Percentiles rank a stretch among this genome's conserved stretches.
These are phyloP conservation scores for Silybum marianum DNA, from an alignment of 129 eudicot genomes.

Conservation along the genomic window DNA sequence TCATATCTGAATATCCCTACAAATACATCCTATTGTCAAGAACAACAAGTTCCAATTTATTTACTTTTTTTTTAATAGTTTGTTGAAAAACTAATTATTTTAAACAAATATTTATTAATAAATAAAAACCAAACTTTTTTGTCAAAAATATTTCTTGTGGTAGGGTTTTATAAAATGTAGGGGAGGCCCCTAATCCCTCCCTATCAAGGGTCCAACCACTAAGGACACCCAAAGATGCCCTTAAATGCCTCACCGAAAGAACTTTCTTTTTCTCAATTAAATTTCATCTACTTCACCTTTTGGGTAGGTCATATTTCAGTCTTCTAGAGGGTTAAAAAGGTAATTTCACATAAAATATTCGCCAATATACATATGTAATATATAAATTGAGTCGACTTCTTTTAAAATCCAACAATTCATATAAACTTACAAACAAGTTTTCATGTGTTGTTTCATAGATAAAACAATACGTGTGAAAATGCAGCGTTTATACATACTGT, in stretches of 20 bases:
- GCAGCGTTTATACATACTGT: too few relatives aligned
- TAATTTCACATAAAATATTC: not conserved
- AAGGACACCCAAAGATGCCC: constrained; percentile 22
- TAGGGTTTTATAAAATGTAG: not conserved
- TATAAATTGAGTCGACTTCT: not conserved
- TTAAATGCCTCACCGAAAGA: constrained; percentile 37
- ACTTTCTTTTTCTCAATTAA: constrained; percentile 10
- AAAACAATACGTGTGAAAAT: too few relatives aligned
- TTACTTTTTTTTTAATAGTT: too few relatives aligned
- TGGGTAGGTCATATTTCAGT: constrained; percentile 18
- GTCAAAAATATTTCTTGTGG: not conserved
- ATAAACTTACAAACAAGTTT: not conserved
- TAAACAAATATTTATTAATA: too few relatives aligned
- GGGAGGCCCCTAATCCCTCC: constrained; percentile 23
- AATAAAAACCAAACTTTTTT: not conserved
- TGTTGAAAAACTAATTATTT: too few relatives aligned
- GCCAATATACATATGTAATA: not conserved
- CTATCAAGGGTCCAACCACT: constrained; percentile 31
- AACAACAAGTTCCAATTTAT: not conserved
- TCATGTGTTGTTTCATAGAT: not conserved
- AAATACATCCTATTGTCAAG: not conserved
- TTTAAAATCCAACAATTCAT: not conserved
- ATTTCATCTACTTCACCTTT: constrained; percentile 34
- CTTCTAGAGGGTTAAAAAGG: not conserved
- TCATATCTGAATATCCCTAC: too few relatives aligned